Evolutionary conservation across 768 basidiomycete genomes (phyloP).

Genomic region (Lentinus brumalis): DNA sequence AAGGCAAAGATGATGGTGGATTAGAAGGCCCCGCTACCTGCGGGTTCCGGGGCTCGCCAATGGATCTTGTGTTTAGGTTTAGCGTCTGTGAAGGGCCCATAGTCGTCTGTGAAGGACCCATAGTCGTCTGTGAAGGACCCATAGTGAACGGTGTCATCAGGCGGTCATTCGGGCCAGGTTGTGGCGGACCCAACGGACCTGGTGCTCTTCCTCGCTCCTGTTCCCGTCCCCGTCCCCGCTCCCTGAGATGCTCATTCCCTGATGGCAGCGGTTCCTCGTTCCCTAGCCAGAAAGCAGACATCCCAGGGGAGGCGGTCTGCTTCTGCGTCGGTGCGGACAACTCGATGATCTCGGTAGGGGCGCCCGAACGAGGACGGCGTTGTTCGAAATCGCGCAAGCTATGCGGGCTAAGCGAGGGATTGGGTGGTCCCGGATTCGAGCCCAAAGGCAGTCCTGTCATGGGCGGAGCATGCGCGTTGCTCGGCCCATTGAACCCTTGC

Average conservation of each 20-base stretch:
- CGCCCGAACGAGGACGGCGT: constrained; percentile 27
- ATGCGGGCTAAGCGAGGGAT: constrained; percentile 15
- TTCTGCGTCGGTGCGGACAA: constrained; percentile 18
- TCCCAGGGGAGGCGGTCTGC: constrained; percentile 8
- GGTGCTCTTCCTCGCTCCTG: constrained; percentile 26
- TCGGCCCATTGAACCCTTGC: constrained; percentile 16
- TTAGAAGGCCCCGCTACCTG: constrained; percentile 9
- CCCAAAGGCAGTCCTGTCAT: constrained; percentile 13
- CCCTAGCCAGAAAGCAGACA: constrained; percentile 25
- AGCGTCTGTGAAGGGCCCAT: too few species aligned
- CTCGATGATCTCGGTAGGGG: constrained; percentile 30
- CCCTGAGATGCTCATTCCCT: constrained; percentile 1
- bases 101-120: too few species aligned
- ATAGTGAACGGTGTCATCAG: constrained; percentile 33
- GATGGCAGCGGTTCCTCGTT: constrained; percentile 22
- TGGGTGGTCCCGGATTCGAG: constrained; percentile 6
- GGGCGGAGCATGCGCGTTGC: constrained; percentile 8
- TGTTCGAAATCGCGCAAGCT: constrained; percentile 24
- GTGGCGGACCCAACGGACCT: constrained; percentile 23
- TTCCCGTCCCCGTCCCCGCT: constrained; percentile 27
- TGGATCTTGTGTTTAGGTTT: constrained; percentile 10
- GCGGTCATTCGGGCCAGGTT: constrained; percentile 30
- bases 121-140: constrained; percentile 23
- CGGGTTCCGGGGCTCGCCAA: constrained; percentile 21
- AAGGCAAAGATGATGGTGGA: constrained; percentile 22